These are phyloP conservation scores for Malassezia caprae DNA, from an alignment of 1,284 basidiomycete species.

Conservation along the genomic window DNA sequence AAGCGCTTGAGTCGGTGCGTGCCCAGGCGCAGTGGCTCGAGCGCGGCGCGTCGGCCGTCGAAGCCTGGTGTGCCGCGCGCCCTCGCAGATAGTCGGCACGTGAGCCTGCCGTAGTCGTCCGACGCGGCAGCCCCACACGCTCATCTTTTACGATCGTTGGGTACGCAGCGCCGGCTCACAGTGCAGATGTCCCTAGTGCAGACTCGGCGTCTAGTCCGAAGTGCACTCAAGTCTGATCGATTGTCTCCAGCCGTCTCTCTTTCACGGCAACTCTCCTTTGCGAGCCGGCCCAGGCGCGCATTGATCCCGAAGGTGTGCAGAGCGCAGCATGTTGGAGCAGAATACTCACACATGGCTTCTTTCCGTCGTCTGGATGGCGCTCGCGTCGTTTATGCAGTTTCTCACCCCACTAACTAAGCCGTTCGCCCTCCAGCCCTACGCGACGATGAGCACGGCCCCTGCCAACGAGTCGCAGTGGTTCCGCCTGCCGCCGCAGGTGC, in stretches of 20 bases:
- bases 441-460: not conserved
- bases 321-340: slow-evolving; percentile 1
- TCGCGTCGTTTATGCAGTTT: not conserved
- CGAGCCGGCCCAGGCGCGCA: not conserved
- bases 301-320: slow-evolving; percentile 1
- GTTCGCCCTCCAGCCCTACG: not conserved
- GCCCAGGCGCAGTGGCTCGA: slow-evolving; percentile 58
- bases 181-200: not conserved
- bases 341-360: slow-evolving; percentile 6
- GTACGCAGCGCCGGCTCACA: not conserved
- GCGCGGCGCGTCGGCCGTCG: slow-evolving; percentile 46
- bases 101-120: not conserved
- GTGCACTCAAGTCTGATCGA: not conserved
- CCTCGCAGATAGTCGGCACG: not conserved
- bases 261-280: not conserved
- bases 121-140: not conserved
- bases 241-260: not conserved
- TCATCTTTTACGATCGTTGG: not conserved
- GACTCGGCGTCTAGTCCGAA: not conserved
- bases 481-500: slow-evolving; percentile 66
- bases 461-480: slow-evolving; percentile 49
- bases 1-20: slow-evolving; percentile 60
- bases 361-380: not conserved
- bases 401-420: not conserved
- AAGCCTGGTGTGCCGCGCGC: not conserved